phyloP scores from a whole-genome alignment of 2,329 filamentous ascomycete species.

The Colletotrichum camelliae region DNA sequence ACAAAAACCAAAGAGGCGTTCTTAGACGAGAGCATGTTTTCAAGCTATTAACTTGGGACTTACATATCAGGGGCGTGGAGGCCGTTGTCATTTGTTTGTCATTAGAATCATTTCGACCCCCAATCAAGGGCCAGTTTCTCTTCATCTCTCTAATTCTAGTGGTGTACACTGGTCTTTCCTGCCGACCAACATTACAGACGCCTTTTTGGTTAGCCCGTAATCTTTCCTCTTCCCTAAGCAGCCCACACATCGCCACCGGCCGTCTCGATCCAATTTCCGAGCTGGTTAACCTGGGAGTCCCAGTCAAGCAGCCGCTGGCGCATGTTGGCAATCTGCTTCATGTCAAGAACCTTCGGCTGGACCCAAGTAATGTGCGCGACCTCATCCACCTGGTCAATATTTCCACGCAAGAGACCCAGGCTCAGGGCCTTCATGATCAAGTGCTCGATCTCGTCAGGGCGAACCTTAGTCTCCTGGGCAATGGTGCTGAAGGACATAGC shows the following conservation, averaged over 20 bases:
- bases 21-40: neutral
- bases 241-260: conserved; percentile 97
- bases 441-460: conserved; percentile 92
- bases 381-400: conserved; percentile 95
- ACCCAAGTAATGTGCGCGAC: conserved; percentile 98
- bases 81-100: neutral
- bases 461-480: conserved; percentile 89
- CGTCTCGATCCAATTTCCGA: conserved; percentile 96
- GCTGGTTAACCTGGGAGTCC: conserved; percentile 93
- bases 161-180: conserved; percentile 15
- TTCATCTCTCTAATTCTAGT: conserved; percentile 16
- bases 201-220: neutral
- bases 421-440: conserved; percentile 99
- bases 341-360: conserved; percentile 96
- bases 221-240: conserved; percentile 53
- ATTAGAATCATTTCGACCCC: conserved; percentile 15
- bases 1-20: neutral
- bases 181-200: conserved; percentile 5
- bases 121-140: neutral
- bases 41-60: neutral
- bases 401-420: conserved; percentile 85
- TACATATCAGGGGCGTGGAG: neutral
- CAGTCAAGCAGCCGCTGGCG: conserved; percentile 86
- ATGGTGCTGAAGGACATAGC: conserved; percentile 93
- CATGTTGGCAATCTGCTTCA: conserved; percentile 95